Percentiles rank a stretch among this genome's conserved stretches.
phyloP scores from a whole-genome alignment of 140 eudicot species.

The Bidens hawaiensis region DNA sequence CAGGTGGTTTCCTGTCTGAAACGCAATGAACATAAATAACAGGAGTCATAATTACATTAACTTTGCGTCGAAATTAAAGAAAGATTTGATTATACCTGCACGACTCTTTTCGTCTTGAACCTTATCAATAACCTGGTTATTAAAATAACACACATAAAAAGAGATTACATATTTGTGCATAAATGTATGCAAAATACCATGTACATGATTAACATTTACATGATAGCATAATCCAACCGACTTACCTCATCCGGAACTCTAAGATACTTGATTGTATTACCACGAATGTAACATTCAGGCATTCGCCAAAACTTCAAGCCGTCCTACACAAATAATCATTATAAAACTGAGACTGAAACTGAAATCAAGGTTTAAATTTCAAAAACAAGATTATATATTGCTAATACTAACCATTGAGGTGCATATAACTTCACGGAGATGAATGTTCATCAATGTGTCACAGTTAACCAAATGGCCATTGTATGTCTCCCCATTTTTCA shows the following conservation, averaged over 20 bases:
- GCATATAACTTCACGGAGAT: slow-evolving; percentile 89
- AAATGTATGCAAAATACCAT: no score
- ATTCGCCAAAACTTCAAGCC: slow-evolving; percentile 89
- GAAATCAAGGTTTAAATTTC: not conserved
- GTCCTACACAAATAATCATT: slow-evolving; percentile 35
- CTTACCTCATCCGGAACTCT: slow-evolving; percentile 91
- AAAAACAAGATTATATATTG: no score
- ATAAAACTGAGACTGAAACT: not conserved
- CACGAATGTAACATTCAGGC: slow-evolving; percentile 84
- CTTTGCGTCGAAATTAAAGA: not conserved
- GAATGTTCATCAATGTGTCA: slow-evolving; percentile 92
- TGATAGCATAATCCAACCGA: not conserved
- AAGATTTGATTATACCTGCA: no score
- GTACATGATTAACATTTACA: not conserved
- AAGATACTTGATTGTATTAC: slow-evolving; percentile 82
- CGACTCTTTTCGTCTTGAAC: slow-evolving; percentile 82
- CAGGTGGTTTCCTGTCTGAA: slow-evolving; percentile 87
- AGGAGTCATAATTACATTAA: not conserved
- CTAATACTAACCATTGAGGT: slow-evolving; percentile 15
- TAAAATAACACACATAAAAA: slow-evolving; percentile 2
- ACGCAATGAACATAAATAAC: not conserved
- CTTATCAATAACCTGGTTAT: slow-evolving; percentile 71
- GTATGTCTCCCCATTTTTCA: slow-evolving; percentile 91
- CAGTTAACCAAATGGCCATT: slow-evolving; percentile 90
- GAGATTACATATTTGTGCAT: not conserved